Evolutionary conservation across 83 land plant species (phyloP).

Genomic region (Picea abies): DNA sequence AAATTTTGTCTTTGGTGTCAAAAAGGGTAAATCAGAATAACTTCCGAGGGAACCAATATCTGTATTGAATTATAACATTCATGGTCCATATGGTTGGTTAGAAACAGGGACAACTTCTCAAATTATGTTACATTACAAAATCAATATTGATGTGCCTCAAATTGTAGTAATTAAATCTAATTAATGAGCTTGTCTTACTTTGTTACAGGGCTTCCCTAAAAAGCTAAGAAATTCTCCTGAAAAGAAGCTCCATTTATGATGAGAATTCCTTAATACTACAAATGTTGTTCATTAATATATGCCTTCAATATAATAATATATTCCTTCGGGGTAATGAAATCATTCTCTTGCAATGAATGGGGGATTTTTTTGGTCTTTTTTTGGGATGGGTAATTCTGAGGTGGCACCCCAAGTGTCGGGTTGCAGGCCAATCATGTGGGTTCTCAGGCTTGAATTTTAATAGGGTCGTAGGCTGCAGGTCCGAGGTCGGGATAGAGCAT

Average conservation of each 20-base stretch:
- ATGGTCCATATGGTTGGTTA: constrained; percentile 13
- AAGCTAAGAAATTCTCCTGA: constrained; percentile 44
- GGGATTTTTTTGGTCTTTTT: no score
- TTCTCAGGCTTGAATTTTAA: no score
- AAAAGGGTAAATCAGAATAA: constrained; percentile 21
- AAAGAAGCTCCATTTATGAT: constrained; percentile 76
- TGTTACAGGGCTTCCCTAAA: constrained; percentile 58
- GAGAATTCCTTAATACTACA: no score
- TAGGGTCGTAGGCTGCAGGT: no score
- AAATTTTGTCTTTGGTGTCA: constrained; percentile 82
- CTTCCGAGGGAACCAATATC: constrained; percentile 85
- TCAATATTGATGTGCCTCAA: background rate
- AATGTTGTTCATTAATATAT: no score
- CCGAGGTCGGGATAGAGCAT: no score
- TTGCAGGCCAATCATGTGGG: no score
- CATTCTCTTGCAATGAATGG: no score
- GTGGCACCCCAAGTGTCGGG: no score
- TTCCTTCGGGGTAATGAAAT: no score
- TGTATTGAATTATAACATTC: constrained; percentile 69
- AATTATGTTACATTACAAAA: background rate
- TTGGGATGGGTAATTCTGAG: no score
- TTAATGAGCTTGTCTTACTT: constrained; percentile 48
- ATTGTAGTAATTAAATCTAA: background rate
- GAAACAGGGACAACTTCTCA: background rate
- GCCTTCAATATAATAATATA: no score